phyloP scores from a whole-genome alignment of 768 basidiomycete species.

The Naganishia antarctica region DNA sequence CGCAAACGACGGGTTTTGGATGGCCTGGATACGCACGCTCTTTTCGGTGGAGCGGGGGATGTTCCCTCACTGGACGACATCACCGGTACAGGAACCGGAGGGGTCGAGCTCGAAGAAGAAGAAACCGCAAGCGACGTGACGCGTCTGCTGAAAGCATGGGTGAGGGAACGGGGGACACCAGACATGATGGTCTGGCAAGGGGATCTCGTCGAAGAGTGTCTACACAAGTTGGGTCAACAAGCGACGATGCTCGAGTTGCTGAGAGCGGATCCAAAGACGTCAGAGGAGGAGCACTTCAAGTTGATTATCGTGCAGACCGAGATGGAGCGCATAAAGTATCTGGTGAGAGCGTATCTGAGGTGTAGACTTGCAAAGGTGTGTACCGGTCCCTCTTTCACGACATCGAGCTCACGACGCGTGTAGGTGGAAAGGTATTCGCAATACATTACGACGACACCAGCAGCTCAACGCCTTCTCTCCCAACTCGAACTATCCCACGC shows the following conservation, averaged over 20 bases:
- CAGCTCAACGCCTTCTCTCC: slow-evolving; percentile 71
- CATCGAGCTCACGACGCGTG: no score
- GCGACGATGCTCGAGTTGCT: slow-evolving; percentile 63
- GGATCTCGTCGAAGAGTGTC: slow-evolving; percentile 42
- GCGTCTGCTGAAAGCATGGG: slow-evolving; percentile 38
- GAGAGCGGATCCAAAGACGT: slow-evolving; percentile 72
- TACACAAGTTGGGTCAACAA: slow-evolving; percentile 48
- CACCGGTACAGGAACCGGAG: neutral
- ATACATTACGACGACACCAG: slow-evolving; percentile 65
- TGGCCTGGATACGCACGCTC: neutral
- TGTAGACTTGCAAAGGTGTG: slow-evolving; percentile 77
- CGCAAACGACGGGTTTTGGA: neutral
- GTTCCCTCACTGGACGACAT: slow-evolving; percentile 6
- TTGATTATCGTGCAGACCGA: slow-evolving; percentile 92
- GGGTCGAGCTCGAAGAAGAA: neutral
- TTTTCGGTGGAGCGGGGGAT: slow-evolving; percentile 8
- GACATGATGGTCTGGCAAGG: slow-evolving; percentile 45
- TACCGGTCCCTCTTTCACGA: no score
- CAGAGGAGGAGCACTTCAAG: slow-evolving; percentile 87
- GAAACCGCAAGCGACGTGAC: slow-evolving; percentile 41
- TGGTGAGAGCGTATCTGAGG: slow-evolving; percentile 81
- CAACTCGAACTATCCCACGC: slow-evolving; percentile 75
- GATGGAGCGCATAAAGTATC: slow-evolving; percentile 87
- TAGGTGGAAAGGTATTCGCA: slow-evolving; percentile 87
- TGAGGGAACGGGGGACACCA: slow-evolving; percentile 42